Evolutionary conservation across 345 rosid species (phyloP).

Genomic region (Laguncularia racemosa): DNA sequence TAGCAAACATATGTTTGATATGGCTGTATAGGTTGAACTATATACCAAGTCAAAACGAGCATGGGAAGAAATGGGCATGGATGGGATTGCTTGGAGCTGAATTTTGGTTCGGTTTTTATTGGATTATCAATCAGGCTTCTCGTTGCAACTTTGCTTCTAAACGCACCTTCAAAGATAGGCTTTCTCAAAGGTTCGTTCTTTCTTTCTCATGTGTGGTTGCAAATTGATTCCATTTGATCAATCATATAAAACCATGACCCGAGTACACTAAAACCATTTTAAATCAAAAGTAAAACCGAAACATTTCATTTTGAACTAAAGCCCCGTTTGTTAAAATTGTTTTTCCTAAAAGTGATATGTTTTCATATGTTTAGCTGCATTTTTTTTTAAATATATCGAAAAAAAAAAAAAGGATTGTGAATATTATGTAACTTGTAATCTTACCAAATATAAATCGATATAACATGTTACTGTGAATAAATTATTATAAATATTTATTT

Average conservation of each 20-base stretch:
- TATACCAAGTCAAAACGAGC: conserved; percentile 12
- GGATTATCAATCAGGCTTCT: conserved; percentile 35
- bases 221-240: background rate
- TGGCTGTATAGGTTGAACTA: conserved; percentile 23
- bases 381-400: too few species aligned
- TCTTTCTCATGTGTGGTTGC: background rate
- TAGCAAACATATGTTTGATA: conserved; percentile 22
- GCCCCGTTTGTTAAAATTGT: too few species aligned
- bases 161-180: conserved; percentile 38
- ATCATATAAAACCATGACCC: background rate
- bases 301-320: too few species aligned
- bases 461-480: too few species aligned
- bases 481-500: too few species aligned
- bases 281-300: too few species aligned
- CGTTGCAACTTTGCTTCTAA: conserved; percentile 33
- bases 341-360: too few species aligned
- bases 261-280: too few species aligned
- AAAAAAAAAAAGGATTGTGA: too few species aligned
- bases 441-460: too few species aligned
- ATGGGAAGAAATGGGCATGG: conserved; percentile 37
- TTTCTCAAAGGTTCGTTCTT: conserved; percentile 31
- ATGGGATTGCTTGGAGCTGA: conserved; percentile 40
- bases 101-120: conserved; percentile 38
- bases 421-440: too few species aligned
- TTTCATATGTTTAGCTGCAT: too few species aligned